These are phyloP conservation scores for Candida ortonii DNA, from an alignment of 805 yeast species.

Conservation along the genomic window DNA sequence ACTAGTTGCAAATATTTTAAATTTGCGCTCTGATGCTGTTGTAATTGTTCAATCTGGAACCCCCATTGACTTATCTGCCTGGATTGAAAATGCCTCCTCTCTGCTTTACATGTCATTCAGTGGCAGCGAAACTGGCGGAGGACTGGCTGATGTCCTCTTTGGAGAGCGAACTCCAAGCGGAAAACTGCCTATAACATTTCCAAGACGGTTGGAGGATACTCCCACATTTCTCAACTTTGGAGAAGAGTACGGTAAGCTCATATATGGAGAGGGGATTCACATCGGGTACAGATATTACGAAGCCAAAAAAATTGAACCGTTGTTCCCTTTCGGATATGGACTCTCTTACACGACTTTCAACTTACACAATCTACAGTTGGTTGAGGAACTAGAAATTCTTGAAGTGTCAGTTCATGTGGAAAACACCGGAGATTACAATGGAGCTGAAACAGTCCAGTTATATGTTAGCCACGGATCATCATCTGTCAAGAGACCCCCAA, in stretches of 20 bases:
- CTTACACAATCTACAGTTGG: slow-evolving; percentile 29
- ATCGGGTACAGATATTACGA: slow-evolving; percentile 45
- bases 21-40: slow-evolving; percentile 34
- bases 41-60: slow-evolving; percentile 41
- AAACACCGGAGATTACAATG: slow-evolving; percentile 45
- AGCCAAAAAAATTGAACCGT: slow-evolving; percentile 33
- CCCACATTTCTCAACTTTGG: slow-evolving; percentile 38
- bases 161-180: slow-evolving; percentile 44
- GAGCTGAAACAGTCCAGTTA: slow-evolving; percentile 53
- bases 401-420: slow-evolving; percentile 37
- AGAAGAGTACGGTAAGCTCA: slow-evolving; percentile 33
- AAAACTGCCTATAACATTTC: slow-evolving; percentile 40
- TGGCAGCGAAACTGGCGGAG: slow-evolving; percentile 41
- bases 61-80: slow-evolving; percentile 39
- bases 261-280: slow-evolving; percentile 45
- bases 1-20: slow-evolving; percentile 32
- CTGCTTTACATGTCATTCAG: slow-evolving; percentile 37
- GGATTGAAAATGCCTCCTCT: slow-evolving; percentile 33
- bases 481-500: slow-evolving; percentile 47
- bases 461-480: slow-evolving; percentile 44
- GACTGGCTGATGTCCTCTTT: slow-evolving; percentile 42
- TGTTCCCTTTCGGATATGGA: slow-evolving; percentile 46
- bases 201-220: slow-evolving; percentile 31
- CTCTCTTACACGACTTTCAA: slow-evolving; percentile 40
- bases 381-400: slow-evolving; percentile 17